Evolutionary conservation across 257 asterid genomes (phyloP).

Genomic region (Solanum rostratum): DNA sequence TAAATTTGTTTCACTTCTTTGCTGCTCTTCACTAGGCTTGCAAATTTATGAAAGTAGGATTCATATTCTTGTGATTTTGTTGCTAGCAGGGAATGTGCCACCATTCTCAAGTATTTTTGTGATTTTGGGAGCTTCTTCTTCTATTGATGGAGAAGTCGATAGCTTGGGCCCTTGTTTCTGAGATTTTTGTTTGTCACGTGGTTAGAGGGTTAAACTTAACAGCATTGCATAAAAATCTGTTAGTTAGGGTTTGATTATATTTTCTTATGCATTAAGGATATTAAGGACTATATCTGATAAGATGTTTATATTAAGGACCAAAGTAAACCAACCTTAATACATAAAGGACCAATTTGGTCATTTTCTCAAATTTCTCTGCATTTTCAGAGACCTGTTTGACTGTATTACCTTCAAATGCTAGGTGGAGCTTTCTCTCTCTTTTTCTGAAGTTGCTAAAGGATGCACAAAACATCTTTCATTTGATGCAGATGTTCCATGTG

Average conservation of each 20-base stretch:
- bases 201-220: background rate
- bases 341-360: background rate
- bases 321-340: background rate
- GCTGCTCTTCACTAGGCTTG: background rate
- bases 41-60: background rate
- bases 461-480: conserved; percentile 72
- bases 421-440: conserved; percentile 83
- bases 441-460: conserved; percentile 84
- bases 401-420: conserved; percentile 7
- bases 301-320: background rate
- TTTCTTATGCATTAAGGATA: background rate
- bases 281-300: background rate
- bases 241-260: background rate
- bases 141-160: background rate
- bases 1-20: background rate
- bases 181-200: background rate
- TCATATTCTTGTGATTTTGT: background rate
- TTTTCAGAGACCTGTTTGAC: background rate
- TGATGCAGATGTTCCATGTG: conserved; percentile 86
- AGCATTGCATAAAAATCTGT: background rate
- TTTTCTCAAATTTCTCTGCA: background rate
- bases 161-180: background rate
- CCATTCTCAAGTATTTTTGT: background rate
- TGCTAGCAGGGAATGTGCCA: background rate
- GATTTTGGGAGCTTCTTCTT: background rate